These are phyloP conservation scores for Lasiodiplodia theobromae DNA, from an alignment of 2,329 filamentous ascomycete genomes.

Conservation along the genomic window DNA sequence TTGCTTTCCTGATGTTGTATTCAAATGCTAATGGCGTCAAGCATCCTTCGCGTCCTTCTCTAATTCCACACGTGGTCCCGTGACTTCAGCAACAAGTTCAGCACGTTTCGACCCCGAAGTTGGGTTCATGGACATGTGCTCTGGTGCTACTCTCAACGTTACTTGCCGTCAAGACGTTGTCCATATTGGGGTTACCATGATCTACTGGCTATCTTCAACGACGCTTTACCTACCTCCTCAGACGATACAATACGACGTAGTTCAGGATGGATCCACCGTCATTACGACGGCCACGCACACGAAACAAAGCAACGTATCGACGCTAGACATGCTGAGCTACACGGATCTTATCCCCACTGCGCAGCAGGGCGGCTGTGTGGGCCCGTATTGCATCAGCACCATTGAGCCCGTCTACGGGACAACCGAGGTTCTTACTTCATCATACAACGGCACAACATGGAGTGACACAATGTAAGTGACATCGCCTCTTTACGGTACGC, in stretches of 20 bases:
- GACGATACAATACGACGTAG: constrained; percentile 9
- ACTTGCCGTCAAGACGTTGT: neutral
- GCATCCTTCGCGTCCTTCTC: neutral
- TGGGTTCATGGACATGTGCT: neutral
- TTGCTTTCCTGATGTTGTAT: neutral
- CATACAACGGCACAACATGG: neutral
- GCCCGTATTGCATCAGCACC: neutral
- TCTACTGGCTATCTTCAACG: constrained; percentile 16
- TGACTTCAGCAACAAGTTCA: neutral
- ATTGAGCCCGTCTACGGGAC: neutral
- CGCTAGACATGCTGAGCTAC: neutral
- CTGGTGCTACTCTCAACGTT: neutral
- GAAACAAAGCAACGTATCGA: neutral
- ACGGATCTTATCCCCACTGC: neutral
- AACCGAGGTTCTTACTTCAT: neutral
- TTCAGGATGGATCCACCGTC: neutral
- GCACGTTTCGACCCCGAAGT: neutral
- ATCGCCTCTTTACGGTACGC: too few relatives aligned
- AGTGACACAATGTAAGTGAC: neutral
- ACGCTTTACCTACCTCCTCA: neutral
- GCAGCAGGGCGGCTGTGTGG: neutral
- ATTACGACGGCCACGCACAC: constrained; percentile 4
- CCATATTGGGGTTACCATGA: neutral
- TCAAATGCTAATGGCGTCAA: neutral
- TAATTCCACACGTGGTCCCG: neutral